Base-by-base conservation (phyloP, 1,284 basidiomycete genomes). In the Cutaneotrichosporon mucoides region DNA sequence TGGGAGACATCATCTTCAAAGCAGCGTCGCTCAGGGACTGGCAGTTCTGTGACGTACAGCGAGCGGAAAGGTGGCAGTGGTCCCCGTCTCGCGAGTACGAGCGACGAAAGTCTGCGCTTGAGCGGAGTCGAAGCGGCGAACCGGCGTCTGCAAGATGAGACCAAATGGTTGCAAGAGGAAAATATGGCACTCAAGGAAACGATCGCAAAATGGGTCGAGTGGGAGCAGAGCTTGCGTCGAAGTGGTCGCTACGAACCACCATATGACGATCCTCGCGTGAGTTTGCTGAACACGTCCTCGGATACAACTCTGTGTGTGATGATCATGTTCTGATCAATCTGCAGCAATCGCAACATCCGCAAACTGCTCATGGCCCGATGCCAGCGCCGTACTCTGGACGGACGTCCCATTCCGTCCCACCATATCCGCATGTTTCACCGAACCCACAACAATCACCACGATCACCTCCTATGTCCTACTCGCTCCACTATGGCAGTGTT, bases 101-200 rank as follows among this genome's bases (percentile, higher is more conserved):
- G 16, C 41, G 59, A 70, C 33, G 61, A 44, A 1, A 68, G 69
- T 34, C 56, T 73, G 7, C 67, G 73, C 6, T 56, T 73, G 15
- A 63, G 71, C 0, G 47, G 66, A 9, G 57, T 75, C 0, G 73
- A 75, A 54, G 62, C 70, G 1, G 70, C 71, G 7, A 73, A 76
- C 55, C 58, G 68, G 6, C 53, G 67, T 6, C 45, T 75, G 1
- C 72, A 73, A 46, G 69, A 75, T 0, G 68, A 72, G 34, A 40
- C 71, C 3, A 68, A 64, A 33, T 57, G 45, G 9, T 48, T 67
- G 1, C 52, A 55, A 8, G 71, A 74, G 15, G 68, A 72, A 49
- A 73, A 71, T 41, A 65, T 67, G 4, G 48, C 53, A 15, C 53
- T 75, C 13, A 47, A 60, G 66, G 63, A 44, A 35, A 56, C 16